Conservation (phyloP, 768 basidiomycete species). For the Tulasnella sp. region DNA sequence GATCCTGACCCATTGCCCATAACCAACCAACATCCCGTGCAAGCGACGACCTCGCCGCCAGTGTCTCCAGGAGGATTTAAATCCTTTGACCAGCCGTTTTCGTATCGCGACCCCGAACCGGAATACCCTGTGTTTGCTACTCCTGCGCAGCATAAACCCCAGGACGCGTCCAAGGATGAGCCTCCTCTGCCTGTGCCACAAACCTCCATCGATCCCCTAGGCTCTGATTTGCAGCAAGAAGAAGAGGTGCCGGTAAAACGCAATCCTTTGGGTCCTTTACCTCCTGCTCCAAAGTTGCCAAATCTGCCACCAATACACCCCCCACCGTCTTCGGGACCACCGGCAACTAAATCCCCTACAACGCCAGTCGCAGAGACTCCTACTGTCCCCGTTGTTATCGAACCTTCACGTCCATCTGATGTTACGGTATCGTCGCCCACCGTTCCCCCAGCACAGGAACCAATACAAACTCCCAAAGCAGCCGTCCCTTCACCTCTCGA, state of each 20-base stretch:
- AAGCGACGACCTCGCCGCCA: background rate
- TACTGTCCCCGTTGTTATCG: background rate
- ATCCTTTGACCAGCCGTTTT: background rate
- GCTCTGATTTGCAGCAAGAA: background rate
- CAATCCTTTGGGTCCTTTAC: conserved; percentile 6
- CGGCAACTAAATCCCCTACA: background rate
- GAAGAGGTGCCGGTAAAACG: background rate
- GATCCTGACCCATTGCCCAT: background rate
- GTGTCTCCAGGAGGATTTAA: conserved; percentile 1
- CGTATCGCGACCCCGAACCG: background rate
- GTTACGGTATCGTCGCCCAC: background rate
- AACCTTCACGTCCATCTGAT: background rate
- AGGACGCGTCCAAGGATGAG: too few relatives aligned
- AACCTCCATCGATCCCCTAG: background rate
- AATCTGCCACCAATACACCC: background rate
- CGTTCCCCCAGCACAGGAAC: background rate
- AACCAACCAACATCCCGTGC: background rate
- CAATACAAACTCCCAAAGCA: background rate
- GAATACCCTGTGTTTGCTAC: background rate
- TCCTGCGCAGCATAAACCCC: background rate
- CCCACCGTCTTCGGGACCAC: background rate
- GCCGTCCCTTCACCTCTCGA: background rate
- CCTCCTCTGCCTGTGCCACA: background rate
- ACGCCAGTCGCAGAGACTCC: background rate
- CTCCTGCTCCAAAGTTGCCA: conserved; percentile 2